Evolutionary conservation across 1,139 yeast species (phyloP).

Genomic region (Saccharomyces pastorianus): DNA sequence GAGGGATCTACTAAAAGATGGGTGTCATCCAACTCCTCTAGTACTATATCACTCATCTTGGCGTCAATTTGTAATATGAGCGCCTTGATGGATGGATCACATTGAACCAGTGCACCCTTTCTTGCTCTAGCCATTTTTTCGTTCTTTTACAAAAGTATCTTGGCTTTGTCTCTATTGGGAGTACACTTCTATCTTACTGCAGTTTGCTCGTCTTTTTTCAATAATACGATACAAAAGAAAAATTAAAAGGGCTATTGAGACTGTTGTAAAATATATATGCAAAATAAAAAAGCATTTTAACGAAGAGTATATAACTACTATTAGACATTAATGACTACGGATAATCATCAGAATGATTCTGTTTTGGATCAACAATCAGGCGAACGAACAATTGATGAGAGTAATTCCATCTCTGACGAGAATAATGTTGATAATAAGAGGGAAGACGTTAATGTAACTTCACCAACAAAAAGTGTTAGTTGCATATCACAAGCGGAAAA

Average conservation of each 20-base stretch:
- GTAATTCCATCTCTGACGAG: neutral
- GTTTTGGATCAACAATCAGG: neutral
- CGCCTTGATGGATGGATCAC: conserved; percentile 92
- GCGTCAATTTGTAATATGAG: conserved; percentile 74
- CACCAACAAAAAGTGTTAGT: neutral
- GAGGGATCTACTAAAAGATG: conserved; percentile 74
- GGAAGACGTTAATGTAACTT: neutral
- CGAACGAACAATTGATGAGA: neutral
- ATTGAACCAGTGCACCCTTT: conserved; percentile 35
- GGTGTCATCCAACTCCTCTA: conserved; percentile 83
- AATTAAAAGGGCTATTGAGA: neutral
- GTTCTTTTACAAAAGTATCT: too few relatives aligned
- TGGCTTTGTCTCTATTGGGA: too few relatives aligned
- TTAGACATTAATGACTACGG: neutral
- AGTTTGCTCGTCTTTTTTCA: neutral
- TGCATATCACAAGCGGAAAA: neutral
- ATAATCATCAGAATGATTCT: neutral
- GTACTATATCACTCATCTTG: conserved; percentile 54
- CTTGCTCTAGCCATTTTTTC: conserved; percentile 30
- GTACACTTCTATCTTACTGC: neutral
- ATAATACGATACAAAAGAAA: neutral
- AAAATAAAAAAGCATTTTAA: neutral
- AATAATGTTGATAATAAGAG: neutral
- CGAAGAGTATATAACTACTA: neutral
- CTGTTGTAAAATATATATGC: neutral